Evolutionary conservation across 495 filamentous ascomycete species (phyloP).

Genomic region (Durotheca rogersii): DNA sequence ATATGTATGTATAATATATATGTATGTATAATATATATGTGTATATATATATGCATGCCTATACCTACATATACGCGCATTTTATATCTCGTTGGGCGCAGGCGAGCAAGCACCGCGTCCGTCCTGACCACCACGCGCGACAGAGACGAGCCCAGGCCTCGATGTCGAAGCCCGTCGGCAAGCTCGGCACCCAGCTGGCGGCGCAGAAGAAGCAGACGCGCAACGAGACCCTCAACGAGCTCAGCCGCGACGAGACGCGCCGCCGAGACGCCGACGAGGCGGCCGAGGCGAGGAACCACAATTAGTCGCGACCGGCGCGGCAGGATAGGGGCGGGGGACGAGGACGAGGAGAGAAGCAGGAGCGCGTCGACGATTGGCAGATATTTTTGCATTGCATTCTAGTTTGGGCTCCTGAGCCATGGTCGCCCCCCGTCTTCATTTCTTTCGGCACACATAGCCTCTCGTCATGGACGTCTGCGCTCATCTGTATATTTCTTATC

Average conservation of each 20-base stretch:
- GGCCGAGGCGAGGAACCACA: slow-evolving; percentile 51
- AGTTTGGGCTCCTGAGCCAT: background rate
- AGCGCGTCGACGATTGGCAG: too few relatives aligned
- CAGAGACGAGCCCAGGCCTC: slow-evolving; percentile 43
- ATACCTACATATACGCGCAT: too few relatives aligned
- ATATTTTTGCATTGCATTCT: too few relatives aligned
- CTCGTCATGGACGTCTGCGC: background rate
- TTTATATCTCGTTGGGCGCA: too few relatives aligned
- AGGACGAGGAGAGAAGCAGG: too few relatives aligned
- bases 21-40: too few relatives aligned
- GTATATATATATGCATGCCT: too few relatives aligned
- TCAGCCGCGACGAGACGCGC: slow-evolving; percentile 56
- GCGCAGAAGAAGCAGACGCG: slow-evolving; percentile 67
- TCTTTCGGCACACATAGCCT: background rate
- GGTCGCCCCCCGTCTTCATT: background rate
- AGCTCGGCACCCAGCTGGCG: slow-evolving; percentile 61
- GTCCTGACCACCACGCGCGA: too few relatives aligned
- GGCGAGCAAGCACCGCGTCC: too few relatives aligned
- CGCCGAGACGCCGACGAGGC: slow-evolving; percentile 59
- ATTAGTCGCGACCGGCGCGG: slow-evolving; percentile 45
- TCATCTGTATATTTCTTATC: slow-evolving; percentile 6
- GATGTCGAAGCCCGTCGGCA: slow-evolving; percentile 49
- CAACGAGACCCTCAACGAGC: slow-evolving; percentile 57
- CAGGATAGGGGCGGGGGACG: background rate
- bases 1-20: too few relatives aligned